Conservation (phyloP, 371 early-diverging fungal species). For the Saksenaea oblongispora region DNA sequence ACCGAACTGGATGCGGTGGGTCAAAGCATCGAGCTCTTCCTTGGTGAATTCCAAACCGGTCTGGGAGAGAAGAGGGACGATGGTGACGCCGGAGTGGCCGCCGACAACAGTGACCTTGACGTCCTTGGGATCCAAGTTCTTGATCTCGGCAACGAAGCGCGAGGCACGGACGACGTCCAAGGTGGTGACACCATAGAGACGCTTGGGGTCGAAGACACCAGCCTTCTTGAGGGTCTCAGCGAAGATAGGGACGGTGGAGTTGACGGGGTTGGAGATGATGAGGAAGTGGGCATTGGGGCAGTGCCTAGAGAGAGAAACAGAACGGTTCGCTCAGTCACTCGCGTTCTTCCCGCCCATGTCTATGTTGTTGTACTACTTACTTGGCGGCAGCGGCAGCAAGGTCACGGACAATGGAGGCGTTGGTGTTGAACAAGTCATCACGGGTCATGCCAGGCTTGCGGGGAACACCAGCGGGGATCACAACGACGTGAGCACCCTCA, state of each 20-base stretch:
- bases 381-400: conserved; percentile 70
- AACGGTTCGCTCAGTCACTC: not conserved
- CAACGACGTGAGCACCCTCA: conserved; percentile 86
- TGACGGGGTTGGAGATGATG: conserved; percentile 99
- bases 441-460: conserved; percentile 99
- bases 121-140: conserved; percentile 73
- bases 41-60: conserved; percentile 82
- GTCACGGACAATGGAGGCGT: conserved; percentile 93
- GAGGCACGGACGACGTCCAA: conserved; percentile 98
- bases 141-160: conserved; percentile 90
- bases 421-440: conserved; percentile 98
- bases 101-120: conserved; percentile 93
- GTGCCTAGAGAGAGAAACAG: conserved; percentile 55
- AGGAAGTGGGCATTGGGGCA: conserved; percentile 96
- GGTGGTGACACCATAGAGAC: conserved; percentile 97
- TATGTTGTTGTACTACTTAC: conserved; percentile 35
- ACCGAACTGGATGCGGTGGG: conserved; percentile 98
- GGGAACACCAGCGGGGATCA: conserved; percentile 99
- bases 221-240: conserved; percentile 95
- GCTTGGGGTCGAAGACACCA: conserved; percentile 92
- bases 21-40: conserved; percentile 91
- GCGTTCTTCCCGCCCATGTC: not conserved
- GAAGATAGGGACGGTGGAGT: conserved; percentile 99
- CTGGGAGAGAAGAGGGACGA: conserved; percentile 94
- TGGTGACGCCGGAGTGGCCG: conserved; percentile 99